Conservation (phyloP, 176 grass and related monocot genomes). For the Themeda triandra region DNA sequence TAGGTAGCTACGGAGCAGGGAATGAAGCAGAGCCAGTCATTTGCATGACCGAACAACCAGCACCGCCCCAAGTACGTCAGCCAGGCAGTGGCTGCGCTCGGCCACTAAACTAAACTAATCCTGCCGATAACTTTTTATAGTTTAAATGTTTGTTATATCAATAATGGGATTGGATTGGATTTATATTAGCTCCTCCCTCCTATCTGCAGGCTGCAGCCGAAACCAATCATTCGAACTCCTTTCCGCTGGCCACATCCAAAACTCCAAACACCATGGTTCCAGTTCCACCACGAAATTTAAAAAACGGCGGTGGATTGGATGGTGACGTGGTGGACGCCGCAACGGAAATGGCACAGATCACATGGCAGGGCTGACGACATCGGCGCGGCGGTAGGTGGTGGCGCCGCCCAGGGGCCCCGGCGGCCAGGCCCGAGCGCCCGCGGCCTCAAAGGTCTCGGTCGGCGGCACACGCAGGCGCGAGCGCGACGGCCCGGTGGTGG, state of each 20-base stretch:
- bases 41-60: neutral
- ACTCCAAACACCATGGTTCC: neutral
- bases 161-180: too few species aligned
- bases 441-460: neutral
- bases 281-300: neutral
- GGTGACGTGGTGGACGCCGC: neutral
- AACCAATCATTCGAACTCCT: conserved; percentile 16
- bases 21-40: neutral
- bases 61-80: neutral
- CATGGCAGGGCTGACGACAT: neutral
- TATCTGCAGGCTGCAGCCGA: neutral
- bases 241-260: neutral
- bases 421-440: too few species aligned
- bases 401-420: neutral
- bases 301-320: neutral
- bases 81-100: conserved; percentile 3
- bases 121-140: neutral
- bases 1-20: neutral
- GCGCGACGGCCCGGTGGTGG: neutral
- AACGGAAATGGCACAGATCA: neutral
- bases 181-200: neutral
- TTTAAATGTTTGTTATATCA: too few species aligned
- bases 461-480: neutral
- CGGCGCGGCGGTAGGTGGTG: neutral
- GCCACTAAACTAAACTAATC: conserved; percentile 7